phyloP scores from a whole-genome alignment of 768 basidiomycete species.

The Boletus bicolor region DNA sequence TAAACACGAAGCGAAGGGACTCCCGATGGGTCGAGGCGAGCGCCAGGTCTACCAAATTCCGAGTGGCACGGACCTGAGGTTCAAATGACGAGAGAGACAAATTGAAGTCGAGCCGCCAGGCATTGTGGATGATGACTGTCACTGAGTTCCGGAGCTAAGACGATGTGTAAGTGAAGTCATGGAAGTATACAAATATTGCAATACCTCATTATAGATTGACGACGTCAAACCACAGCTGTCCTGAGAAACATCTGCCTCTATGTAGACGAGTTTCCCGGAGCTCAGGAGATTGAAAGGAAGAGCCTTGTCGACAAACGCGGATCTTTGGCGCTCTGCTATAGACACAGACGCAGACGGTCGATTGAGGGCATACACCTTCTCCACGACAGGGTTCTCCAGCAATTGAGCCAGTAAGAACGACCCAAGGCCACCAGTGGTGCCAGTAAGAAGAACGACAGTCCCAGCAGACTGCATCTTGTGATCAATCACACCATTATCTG shows the following conservation, averaged over 20 bases:
- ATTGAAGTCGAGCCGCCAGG: slow-evolving; percentile 44
- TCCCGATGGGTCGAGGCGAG: background rate
- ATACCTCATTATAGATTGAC: slow-evolving; percentile 30
- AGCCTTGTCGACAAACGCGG: slow-evolving; percentile 35
- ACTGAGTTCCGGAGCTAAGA: slow-evolving; percentile 23
- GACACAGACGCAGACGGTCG: slow-evolving; percentile 14
- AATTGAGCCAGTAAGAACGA: slow-evolving; percentile 35
- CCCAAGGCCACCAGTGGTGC: slow-evolving; percentile 44
- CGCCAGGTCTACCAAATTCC: slow-evolving; percentile 32
- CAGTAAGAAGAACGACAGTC: slow-evolving; percentile 30
- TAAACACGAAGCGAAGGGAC: slow-evolving; percentile 23
- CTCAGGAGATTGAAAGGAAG: slow-evolving; percentile 31
- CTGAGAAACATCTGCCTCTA: slow-evolving; percentile 37
- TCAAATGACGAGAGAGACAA: slow-evolving; percentile 37
- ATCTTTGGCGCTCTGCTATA: slow-evolving; percentile 28
- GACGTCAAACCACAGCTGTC: slow-evolving; percentile 29
- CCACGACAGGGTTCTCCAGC: slow-evolving; percentile 21
- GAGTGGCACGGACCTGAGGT: slow-evolving; percentile 31
- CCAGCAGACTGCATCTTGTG: background rate
- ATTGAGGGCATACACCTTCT: slow-evolving; percentile 37
- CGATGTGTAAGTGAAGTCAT: background rate
- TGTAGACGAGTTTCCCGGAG: slow-evolving; percentile 33
- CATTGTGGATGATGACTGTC: slow-evolving; percentile 36
- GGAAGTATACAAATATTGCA: background rate
- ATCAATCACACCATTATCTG: background rate